Evolutionary conservation across 2,329 filamentous ascomycete species (phyloP).

Genomic region (Curvularia verruculosa): DNA sequence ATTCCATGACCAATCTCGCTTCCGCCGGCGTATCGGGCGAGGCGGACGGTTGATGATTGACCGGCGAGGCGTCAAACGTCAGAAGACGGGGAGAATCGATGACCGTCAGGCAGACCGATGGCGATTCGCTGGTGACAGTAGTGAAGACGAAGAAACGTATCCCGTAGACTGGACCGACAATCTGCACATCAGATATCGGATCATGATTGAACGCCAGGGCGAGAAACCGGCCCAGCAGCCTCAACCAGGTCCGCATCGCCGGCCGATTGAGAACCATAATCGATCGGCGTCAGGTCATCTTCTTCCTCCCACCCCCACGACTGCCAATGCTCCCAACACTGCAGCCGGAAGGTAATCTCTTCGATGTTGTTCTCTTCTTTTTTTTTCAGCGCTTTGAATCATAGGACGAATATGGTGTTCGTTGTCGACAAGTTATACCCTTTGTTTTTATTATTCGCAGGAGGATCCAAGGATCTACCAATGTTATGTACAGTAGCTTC

Average conservation of each 20-base stretch:
- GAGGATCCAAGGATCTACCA: conserved; percentile 27
- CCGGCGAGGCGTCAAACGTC: conserved; percentile 70
- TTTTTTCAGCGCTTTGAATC: conserved; percentile 15
- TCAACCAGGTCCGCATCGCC: conserved; percentile 31
- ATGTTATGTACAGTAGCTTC: conserved; percentile 32
- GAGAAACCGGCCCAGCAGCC: conserved; percentile 44
- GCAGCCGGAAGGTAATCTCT: conserved; percentile 18
- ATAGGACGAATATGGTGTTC: conserved; percentile 27
- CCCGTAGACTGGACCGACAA: conserved; percentile 72
- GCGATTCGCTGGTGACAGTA: conserved; percentile 87
- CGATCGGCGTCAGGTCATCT: conserved; percentile 46
- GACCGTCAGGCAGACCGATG: conserved; percentile 57
- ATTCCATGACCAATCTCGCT: conserved; percentile 63
- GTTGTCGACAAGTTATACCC: conserved; percentile 41
- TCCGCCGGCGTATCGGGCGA: conserved; percentile 82
- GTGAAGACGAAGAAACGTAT: conserved; percentile 76
- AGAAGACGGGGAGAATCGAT: conserved; percentile 39
- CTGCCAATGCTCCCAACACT: conserved; percentile 14
- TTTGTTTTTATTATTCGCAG: conserved; percentile 36
- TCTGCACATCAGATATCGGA: conserved; percentile 62
- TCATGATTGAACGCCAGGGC: conserved; percentile 55
- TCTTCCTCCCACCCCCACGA: conserved; percentile 40
- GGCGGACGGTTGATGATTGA: conserved; percentile 88
- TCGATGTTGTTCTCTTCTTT: conserved; percentile 19
- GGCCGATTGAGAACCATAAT: conserved; percentile 45